Evolutionary conservation across 257 asterid genomes (phyloP).

Genomic region (Asclepias syriaca): DNA sequence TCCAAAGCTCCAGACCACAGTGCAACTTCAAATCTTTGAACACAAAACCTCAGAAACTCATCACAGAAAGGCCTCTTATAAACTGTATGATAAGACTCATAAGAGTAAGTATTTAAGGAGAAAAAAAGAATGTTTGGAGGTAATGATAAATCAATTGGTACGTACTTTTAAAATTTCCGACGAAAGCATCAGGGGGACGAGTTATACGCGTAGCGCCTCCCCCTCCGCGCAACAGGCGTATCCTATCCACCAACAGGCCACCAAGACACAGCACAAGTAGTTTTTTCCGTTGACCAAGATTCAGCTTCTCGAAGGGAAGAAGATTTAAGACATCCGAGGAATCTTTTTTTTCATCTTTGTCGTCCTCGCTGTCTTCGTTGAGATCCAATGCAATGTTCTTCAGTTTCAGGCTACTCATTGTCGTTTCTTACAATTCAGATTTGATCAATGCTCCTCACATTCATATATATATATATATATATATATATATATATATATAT

Average conservation of each 20-base stretch:
- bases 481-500: not conserved
- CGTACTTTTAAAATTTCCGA: constrained; percentile 36
- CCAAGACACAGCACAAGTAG: constrained; percentile 53
- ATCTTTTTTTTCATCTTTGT: not conserved
- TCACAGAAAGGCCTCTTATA: constrained; percentile 55
- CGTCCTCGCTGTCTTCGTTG: constrained; percentile 23
- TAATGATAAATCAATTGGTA: no score
- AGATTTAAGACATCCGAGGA: constrained; percentile 28
- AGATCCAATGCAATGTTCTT: constrained; percentile 16
- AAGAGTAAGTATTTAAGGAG: no score
- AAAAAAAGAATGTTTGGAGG: no score
- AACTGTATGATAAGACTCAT: not conserved
- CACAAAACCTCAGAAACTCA: constrained; percentile 52
- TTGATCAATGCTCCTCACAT: no score
- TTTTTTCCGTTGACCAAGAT: constrained; percentile 52
- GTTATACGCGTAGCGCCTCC: constrained; percentile 20
- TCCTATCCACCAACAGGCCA: constrained; percentile 46
- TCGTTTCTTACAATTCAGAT: not conserved
- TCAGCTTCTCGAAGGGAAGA: constrained; percentile 39
- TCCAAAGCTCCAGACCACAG: constrained; percentile 59
- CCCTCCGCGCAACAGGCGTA: constrained; percentile 7
- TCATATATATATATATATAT: no score
- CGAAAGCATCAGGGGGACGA: constrained; percentile 31
- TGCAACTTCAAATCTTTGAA: constrained; percentile 54
- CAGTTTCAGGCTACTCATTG: constrained; percentile 13